These are phyloP conservation scores for Corymbia maculata DNA, from an alignment of 345 rosid genomes.

Conservation along the genomic window DNA sequence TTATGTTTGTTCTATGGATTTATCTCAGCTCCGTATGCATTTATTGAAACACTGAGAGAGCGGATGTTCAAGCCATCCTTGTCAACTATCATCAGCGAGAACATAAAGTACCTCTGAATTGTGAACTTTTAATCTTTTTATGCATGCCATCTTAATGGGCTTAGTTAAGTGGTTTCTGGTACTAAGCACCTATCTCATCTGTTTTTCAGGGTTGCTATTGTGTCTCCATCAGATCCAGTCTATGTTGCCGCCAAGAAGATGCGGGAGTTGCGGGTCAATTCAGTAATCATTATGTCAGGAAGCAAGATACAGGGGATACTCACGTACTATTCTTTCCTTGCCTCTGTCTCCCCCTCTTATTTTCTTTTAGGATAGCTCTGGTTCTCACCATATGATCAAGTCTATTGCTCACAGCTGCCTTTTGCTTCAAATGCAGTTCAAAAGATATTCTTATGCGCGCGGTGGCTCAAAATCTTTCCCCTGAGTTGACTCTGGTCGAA, in stretches of 20 bases:
- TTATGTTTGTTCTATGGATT: neutral
- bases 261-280: slow-evolving; percentile 72
- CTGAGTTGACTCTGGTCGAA: slow-evolving; percentile 79
- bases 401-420: neutral
- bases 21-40: slow-evolving; percentile 64
- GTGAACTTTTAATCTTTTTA: neutral
- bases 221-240: slow-evolving; percentile 78
- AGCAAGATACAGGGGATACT: slow-evolving; percentile 79
- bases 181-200: neutral
- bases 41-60: slow-evolving; percentile 90
- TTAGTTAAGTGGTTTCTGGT: neutral
- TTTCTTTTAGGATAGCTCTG: neutral
- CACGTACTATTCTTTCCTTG: slow-evolving; percentile 42
- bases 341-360: neutral
- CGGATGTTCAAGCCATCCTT: slow-evolving; percentile 93
- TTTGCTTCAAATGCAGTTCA: slow-evolving; percentile 37
- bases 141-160: neutral
- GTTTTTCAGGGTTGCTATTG: slow-evolving; percentile 57
- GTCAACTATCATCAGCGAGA: slow-evolving; percentile 75
- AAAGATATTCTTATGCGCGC: slow-evolving; percentile 97
- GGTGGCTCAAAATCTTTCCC: slow-evolving; percentile 91
- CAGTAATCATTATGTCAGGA: slow-evolving; percentile 55
- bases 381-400: neutral
- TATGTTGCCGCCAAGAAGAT: slow-evolving; percentile 83
- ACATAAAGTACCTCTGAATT: slow-evolving; percentile 31